Evolutionary conservation across 331 rosid genomes (phyloP).

Genomic region (Phaseolus coccineus): DNA sequence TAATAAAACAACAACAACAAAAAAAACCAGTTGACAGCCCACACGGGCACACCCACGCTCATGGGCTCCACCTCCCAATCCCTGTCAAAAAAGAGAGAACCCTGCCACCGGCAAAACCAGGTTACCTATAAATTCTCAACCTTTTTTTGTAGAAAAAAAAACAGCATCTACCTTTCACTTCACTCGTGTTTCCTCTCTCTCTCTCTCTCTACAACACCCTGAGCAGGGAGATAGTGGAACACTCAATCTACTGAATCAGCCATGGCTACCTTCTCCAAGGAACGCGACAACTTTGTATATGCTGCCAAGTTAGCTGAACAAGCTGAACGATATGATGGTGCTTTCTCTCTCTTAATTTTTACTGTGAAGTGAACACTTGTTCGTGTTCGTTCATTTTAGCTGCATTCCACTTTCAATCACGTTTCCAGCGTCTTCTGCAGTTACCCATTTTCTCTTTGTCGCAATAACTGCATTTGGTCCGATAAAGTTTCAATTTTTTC

Average conservation of each 20-base stretch:
- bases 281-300: constrained; percentile 58
- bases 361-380: not conserved
- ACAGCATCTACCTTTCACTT: not conserved
- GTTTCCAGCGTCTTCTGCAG: constrained; percentile 2
- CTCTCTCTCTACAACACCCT: constrained; percentile 20
- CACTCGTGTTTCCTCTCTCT: constrained; percentile 11
- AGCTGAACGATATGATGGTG: constrained; percentile 76
- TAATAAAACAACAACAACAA: no score
- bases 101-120: no score
- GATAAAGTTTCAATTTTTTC: constrained; percentile 41
- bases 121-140: constrained; percentile 27
- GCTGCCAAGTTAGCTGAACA: constrained; percentile 68
- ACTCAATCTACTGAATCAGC: constrained; percentile 25
- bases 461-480: not conserved
- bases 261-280: constrained; percentile 55
- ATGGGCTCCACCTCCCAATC: not conserved
- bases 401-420: constrained; percentile 24
- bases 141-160: not conserved
- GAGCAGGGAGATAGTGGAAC: constrained; percentile 27
- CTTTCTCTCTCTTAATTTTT: constrained; percentile 35
- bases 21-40: no score
- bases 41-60: no score
- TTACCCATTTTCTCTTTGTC: constrained; percentile 31
- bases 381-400: constrained; percentile 13
- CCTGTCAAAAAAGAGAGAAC: not conserved